These are phyloP conservation scores for Scheffersomyces segobiensis DNA, from an alignment of 1,139 yeast species.

Conservation along the genomic window DNA sequence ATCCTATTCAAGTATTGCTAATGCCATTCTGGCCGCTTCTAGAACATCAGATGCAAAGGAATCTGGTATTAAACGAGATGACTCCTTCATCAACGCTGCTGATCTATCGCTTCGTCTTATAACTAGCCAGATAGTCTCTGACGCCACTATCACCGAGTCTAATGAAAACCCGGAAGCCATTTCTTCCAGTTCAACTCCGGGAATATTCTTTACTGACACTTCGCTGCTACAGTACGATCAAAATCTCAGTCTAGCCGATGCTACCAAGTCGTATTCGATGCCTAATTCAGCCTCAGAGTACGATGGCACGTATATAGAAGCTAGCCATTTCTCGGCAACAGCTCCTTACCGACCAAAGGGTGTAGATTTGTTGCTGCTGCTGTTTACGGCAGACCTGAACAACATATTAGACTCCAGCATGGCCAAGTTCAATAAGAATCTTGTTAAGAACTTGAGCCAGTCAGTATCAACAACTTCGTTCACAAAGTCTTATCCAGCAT, in stretches of 20 bases:
- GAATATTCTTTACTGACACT: constrained; percentile 9
- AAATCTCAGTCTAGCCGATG: background rate
- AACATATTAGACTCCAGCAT: background rate
- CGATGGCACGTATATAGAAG: constrained; percentile 5
- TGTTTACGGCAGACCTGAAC: constrained; percentile 13
- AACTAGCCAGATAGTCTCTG: constrained; percentile 3
- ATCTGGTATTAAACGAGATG: background rate
- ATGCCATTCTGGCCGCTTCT: constrained; percentile 1
- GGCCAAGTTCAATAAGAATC: constrained; percentile 5
- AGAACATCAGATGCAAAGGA: background rate
- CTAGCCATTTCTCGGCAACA: background rate
- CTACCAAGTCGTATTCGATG: background rate
- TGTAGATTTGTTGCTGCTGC: constrained; percentile 33
- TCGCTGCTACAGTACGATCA: background rate
- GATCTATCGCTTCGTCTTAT: constrained; percentile 24
- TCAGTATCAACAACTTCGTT: constrained; percentile 19
- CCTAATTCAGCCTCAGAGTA: background rate
- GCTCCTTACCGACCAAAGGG: constrained; percentile 2
- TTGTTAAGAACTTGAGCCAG: constrained; percentile 12
- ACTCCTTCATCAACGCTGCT: constrained; percentile 19
- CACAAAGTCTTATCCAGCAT: constrained; percentile 40
- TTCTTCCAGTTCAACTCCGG: constrained; percentile 21
- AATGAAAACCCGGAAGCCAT: constrained; percentile 4
- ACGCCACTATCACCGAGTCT: constrained; percentile 10
- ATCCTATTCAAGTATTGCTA: constrained; percentile 23